Conservation (phyloP, 1,284 basidiomycete genomes). For the Melampsora abietis-canadensis region DNA sequence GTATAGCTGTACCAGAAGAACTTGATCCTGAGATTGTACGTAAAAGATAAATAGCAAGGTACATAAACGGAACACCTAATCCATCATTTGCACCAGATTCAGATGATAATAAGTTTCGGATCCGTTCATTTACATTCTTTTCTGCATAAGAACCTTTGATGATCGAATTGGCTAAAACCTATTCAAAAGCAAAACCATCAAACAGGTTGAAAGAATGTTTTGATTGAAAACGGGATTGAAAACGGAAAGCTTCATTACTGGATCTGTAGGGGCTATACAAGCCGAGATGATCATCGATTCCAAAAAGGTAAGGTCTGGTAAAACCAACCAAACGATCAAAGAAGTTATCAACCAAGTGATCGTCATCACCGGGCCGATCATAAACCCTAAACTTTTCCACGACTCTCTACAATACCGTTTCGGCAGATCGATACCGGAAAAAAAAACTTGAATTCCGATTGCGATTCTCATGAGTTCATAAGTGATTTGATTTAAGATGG, state of each 20-base stretch:
- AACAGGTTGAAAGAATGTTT: not conserved
- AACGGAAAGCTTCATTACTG: conserved; percentile 45
- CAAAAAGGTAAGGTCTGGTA: conserved; percentile 53
- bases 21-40: conserved; percentile 47
- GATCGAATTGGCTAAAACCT: conserved; percentile 48
- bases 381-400: conserved; percentile 51
- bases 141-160: conserved; percentile 55
- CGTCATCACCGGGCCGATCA: conserved; percentile 55
- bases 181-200: not conserved
- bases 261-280: conserved; percentile 56
- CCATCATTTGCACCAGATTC: conserved; percentile 57
- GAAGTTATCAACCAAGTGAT: conserved; percentile 54
- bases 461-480: conserved; percentile 54
- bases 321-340: conserved; percentile 53
- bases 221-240: not conserved
- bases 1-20: conserved; percentile 49
- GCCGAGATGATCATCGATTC: conserved; percentile 54
- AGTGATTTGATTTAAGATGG: conserved; percentile 47
- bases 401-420: conserved; percentile 51
- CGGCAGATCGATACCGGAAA: conserved; percentile 55
- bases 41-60: conserved; percentile 53
- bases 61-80: conserved; percentile 51
- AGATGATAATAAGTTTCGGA: conserved; percentile 54
- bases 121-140: conserved; percentile 54
- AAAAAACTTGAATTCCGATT: conserved; percentile 52